Conservation (phyloP, 2,329 filamentous ascomycete genomes). For the Huntiella omanensis region DNA sequence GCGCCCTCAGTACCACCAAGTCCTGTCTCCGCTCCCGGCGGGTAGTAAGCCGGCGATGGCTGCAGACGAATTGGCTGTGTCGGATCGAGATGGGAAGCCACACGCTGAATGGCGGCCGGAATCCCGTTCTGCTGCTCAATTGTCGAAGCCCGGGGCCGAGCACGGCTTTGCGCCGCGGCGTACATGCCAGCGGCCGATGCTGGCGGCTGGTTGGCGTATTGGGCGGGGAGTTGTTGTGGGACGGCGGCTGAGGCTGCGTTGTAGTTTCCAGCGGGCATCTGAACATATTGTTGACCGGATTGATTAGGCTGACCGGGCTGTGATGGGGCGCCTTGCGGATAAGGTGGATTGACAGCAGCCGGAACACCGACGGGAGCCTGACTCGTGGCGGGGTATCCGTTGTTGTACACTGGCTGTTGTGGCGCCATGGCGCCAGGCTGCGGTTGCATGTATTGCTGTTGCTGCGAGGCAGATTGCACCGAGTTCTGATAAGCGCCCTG, state of each 20-base stretch:
- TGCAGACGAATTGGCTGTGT: constrained; percentile 86
- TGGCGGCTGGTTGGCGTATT: constrained; percentile 34
- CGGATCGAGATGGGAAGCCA: constrained; percentile 88
- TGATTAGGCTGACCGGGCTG: constrained; percentile 24
- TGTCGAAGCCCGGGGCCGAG: constrained; percentile 73
- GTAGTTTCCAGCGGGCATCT: constrained; percentile 4
- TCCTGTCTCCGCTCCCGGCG: constrained; percentile 54
- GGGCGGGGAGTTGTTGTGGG: constrained; percentile 40
- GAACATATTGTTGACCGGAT: constrained; percentile 27
- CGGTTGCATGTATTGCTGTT: constrained; percentile 7
- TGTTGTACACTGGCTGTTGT: constrained; percentile 10
- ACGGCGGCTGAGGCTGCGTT: constrained; percentile 21
- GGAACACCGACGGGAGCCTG: constrained; percentile 13
- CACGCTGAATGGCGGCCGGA: constrained; percentile 77
- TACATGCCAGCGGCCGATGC: constrained; percentile 17
- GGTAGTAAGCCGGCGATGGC: constrained; percentile 92
- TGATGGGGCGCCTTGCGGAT: constrained; percentile 17
- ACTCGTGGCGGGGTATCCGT: constrained; percentile 51
- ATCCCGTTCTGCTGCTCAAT: constrained; percentile 95
- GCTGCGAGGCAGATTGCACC: constrained; percentile 24
- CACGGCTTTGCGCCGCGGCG: constrained; percentile 38
- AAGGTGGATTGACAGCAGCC: constrained; percentile 2
- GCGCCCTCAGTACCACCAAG: constrained; percentile 47
- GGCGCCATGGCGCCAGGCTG: constrained; percentile 15
- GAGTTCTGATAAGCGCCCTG: constrained; percentile 47